Evolutionary conservation across 2,329 filamentous ascomycete genomes (phyloP).

Genomic region (Colletotrichum coccodes): DNA sequence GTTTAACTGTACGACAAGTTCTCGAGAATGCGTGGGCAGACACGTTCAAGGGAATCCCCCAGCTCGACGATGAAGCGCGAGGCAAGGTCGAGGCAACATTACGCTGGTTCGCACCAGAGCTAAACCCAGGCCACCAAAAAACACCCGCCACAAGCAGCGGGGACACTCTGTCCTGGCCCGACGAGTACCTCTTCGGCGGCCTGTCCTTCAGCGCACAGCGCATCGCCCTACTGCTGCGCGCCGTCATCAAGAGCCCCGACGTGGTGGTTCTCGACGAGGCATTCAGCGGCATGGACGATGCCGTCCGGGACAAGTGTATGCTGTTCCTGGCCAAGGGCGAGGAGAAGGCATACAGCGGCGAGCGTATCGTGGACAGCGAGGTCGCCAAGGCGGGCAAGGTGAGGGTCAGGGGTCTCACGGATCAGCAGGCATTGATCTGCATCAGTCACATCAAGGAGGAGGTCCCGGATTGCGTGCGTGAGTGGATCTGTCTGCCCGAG

Average conservation of each 20-base stretch:
- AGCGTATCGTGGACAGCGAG: slow-evolving; percentile 57
- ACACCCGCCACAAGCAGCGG: slow-evolving; percentile 33
- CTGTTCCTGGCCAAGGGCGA: slow-evolving; percentile 79
- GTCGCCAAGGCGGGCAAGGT: slow-evolving; percentile 54
- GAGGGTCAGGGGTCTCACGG: slow-evolving; percentile 69
- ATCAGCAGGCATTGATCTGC: slow-evolving; percentile 85
- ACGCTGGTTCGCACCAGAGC: slow-evolving; percentile 80
- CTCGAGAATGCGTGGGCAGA: slow-evolving; percentile 92
- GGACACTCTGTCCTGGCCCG: slow-evolving; percentile 69
- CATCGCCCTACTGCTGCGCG: slow-evolving; percentile 84
- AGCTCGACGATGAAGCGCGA: slow-evolving; percentile 66
- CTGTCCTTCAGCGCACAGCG: slow-evolving; percentile 86
- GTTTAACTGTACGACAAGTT: slow-evolving; percentile 76
- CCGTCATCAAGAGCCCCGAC: slow-evolving; percentile 82
- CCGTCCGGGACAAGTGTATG: slow-evolving; percentile 86
- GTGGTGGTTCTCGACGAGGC: slow-evolving; percentile 89
- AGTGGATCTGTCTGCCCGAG: slow-evolving; percentile 89
- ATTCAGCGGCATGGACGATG: slow-evolving; percentile 86
- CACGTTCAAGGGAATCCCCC: slow-evolving; percentile 80
- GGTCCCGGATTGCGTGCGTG: slow-evolving; percentile 82
- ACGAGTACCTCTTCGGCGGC: slow-evolving; percentile 74
- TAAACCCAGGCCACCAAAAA: slow-evolving; percentile 65
- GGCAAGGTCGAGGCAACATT: slow-evolving; percentile 76
- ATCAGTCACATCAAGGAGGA: slow-evolving; percentile 93
- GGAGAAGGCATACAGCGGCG: slow-evolving; percentile 51